Conservation (phyloP, 2,329 filamentous ascomycete species). For the Scopulariopsis brevicaulis region DNA sequence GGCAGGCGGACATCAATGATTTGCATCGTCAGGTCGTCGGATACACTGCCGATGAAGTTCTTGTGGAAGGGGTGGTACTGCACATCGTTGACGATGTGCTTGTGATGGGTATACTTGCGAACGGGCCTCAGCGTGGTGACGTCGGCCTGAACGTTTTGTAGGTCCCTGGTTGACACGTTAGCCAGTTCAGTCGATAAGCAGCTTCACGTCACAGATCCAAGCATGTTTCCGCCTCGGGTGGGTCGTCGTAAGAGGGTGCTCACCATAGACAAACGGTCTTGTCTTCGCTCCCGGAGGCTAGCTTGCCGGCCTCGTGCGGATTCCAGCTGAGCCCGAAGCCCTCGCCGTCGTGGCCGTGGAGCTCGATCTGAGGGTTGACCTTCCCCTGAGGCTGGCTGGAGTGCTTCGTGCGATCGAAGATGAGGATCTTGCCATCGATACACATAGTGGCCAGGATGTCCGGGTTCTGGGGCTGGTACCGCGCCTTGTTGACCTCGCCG, state of each 20-base stretch:
- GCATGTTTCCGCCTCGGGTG: neutral
- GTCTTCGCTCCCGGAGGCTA: slow-evolving; percentile 88
- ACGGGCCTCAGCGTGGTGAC: slow-evolving; percentile 60
- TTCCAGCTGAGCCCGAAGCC: slow-evolving; percentile 93
- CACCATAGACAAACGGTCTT: slow-evolving; percentile 85
- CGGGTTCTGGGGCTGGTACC: slow-evolving; percentile 95
- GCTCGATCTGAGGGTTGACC: slow-evolving; percentile 71
- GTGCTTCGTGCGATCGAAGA: slow-evolving; percentile 96
- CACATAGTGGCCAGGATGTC: slow-evolving; percentile 93
- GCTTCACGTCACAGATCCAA: neutral
- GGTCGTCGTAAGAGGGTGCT: slow-evolving; percentile 12
- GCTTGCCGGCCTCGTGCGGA: slow-evolving; percentile 66
- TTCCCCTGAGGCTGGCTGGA: slow-evolving; percentile 62
- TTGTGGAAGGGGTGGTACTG: slow-evolving; percentile 85
- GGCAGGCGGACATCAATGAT: slow-evolving; percentile 74
- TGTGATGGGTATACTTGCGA: slow-evolving; percentile 77
- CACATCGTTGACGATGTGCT: slow-evolving; percentile 89
- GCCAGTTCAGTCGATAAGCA: slow-evolving; percentile 2
- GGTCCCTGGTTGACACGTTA: slow-evolving; percentile 45
- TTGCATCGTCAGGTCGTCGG: slow-evolving; percentile 87
- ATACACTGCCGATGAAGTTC: slow-evolving; percentile 82
- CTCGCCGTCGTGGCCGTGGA: slow-evolving; percentile 76
- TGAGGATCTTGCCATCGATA: slow-evolving; percentile 74
- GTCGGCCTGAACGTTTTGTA: slow-evolving; percentile 61
- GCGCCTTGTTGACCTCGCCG: slow-evolving; percentile 95